Evolutionary conservation across 139 green algal genomes (phyloP), one percentile per base, ranked within the genome.

Genomic region (Chlorella ohadii): DNA sequence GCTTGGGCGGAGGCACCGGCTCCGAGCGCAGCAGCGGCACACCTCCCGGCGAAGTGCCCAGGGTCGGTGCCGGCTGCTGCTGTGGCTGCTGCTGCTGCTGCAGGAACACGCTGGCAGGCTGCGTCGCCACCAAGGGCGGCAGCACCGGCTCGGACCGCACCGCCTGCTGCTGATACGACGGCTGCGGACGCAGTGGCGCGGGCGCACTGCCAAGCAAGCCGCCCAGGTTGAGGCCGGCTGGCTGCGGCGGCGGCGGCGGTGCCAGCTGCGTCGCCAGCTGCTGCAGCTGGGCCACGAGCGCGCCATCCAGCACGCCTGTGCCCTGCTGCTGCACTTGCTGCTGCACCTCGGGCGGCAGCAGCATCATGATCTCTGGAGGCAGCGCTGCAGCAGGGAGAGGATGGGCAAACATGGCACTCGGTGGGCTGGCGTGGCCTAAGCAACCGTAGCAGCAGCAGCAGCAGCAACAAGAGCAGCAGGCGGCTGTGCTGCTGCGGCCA

Each of bases 61-160:
- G 44, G 44, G 44, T 9, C 9, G 44, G 44, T 9, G 9, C 44
- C 44, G 19, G 23, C 20, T 56, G 75, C 36, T 80, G 72, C 72
- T 78, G 75, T 56, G 57, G 75, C 57, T 79, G 73, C 72, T 78
- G 75, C 75, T 71, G 75, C 57, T 79, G 73, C 73, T 81, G 75
- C 57, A 70, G 36, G 56, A 81, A 81, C n/a, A 71, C 75, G 75
- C 56, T 81, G 57, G 56, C 56, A 4, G 23, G 68, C 38, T 20
- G 68, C 22, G 9, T 11, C 68, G 28, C 28, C 64, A 31, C 15
- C 34, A 28, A 13, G 6, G 36, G 38, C 68, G 36, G 36, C 22
- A 33, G 38, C 22, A 36, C 36, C 23, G 22, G 17, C 4, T 22
- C 23, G 20, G 20, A 17, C 22, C 34, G 36, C 13, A 3, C 20